Evolutionary conservation across 345 rosid species (phyloP), one percentile per base, ranked within the genome.

Genomic region (Noccaea caerulescens): DNA sequence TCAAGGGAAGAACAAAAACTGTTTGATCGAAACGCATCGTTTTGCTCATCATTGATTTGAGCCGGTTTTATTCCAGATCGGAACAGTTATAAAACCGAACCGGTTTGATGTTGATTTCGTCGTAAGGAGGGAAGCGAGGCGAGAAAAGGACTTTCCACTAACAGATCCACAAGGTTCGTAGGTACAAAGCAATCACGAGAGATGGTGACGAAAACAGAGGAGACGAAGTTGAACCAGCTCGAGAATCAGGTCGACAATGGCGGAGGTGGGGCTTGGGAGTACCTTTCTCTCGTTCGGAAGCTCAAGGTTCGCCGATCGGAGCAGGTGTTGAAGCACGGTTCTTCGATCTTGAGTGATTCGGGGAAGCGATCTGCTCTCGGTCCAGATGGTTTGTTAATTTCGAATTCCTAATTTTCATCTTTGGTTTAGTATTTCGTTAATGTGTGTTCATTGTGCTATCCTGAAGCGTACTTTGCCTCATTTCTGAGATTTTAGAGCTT

Each of bases 221-320:
- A 87, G 74, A 78, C 79, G 7, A 76, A 86, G 50, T 72, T 92
- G 83, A 82, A 84, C 47, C 79, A 86, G 63, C 79, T 92, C 46
- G 98, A 92, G 81, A 73, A 63, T 76, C 97, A 90, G 79, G 93
- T 88, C 11, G 98, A 92, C 34, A 88, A 88, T 80, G 93, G 95
- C 23, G 97, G 98, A 63, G 97, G 97, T 47, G 97, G 98, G 3
- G 89, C 81, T 7, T 92, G 97, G 97, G 98, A 92, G 82, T 92
- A 88, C 63, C 87, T 92, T 25, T 88, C 87, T 61, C 82, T 92
- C 68, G 90, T 85, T 34, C 79, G 87, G 79, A 90, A 90, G 87
- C 96, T 92, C 80, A 92, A 88, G 72, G 83, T 92, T 62, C 86
- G 96, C 78, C 91, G 98, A 11, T 85, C 98, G 6, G 93, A 86